Percentiles rank a stretch among this genome's conserved stretches.
These are phyloP conservation scores for Phaseolus coccineus DNA, from an alignment of 331 rosid species.

Conservation along the genomic window DNA sequence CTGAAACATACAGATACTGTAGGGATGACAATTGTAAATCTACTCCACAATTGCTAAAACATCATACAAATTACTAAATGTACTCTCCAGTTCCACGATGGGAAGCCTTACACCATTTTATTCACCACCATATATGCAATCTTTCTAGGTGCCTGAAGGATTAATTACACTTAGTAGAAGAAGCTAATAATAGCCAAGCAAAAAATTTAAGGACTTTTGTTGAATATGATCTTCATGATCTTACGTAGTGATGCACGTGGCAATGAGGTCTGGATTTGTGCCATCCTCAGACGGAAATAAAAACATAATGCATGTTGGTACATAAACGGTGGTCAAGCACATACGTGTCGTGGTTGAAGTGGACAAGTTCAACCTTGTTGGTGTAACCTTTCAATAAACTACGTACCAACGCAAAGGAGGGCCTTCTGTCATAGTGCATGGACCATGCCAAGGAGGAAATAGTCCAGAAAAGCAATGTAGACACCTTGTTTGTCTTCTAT, in stretches of 20 bases:
- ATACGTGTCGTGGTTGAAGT: constrained; percentile 53
- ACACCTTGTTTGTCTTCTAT: constrained; percentile 51
- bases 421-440: constrained; percentile 50
- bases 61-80: no score
- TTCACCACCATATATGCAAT: no score
- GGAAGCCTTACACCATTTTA: no score
- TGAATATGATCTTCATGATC: constrained; percentile 53
- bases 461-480: constrained; percentile 59
- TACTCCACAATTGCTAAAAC: no score
- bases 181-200: constrained; percentile 56
- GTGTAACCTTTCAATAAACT: constrained; percentile 63
- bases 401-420: constrained; percentile 56
- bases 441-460: constrained; percentile 67
- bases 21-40: no score
- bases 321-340: constrained; percentile 62
- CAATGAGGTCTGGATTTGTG: constrained; percentile 60
- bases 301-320: constrained; percentile 68
- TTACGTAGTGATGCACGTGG: constrained; percentile 48
- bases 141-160: no score
- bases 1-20: not conserved
- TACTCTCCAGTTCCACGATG: no score
- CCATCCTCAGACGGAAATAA: constrained; percentile 51
- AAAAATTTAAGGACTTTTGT: constrained; percentile 56
- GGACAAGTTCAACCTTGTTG: constrained; percentile 72
- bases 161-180: constrained; percentile 21